A percentile compares a stretch with the other conserved stretches of the same genome.
These are phyloP conservation scores for Candida incommunis DNA, from an alignment of 805 yeast species.

Conservation along the genomic window DNA sequence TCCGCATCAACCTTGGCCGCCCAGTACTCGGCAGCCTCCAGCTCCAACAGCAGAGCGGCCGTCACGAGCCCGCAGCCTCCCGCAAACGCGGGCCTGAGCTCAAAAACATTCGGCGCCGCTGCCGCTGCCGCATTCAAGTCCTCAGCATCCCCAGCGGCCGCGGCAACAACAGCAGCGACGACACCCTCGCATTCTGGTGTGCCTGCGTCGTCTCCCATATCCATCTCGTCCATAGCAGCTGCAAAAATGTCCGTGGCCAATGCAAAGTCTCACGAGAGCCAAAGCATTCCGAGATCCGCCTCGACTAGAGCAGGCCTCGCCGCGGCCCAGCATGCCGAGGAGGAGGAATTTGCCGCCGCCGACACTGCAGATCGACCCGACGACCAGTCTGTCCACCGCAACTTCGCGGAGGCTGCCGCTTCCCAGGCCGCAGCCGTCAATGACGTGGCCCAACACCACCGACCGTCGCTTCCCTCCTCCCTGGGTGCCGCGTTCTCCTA, in stretches of 20 bases:
- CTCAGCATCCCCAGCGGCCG: neutral
- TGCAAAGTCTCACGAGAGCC: too few relatives aligned
- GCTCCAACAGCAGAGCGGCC: neutral
- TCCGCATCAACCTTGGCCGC: neutral
- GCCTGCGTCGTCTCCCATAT: neutral
- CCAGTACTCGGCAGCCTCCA: neutral
- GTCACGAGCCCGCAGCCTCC: neutral
- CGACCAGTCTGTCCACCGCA: too few relatives aligned
- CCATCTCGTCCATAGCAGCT: neutral
- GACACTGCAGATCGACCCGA: neutral
- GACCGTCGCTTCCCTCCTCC: constrained; percentile 9
- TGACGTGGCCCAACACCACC: constrained; percentile 9
- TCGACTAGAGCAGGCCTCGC: neutral
- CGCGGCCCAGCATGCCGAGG: neutral
- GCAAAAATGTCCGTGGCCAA: neutral
- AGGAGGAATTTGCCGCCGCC: neutral
- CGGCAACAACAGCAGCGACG: neutral
- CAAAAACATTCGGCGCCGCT: too few relatives aligned
- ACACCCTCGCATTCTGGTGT: too few relatives aligned
- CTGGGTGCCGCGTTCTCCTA: constrained; percentile 6
- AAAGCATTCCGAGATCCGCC: too few relatives aligned
- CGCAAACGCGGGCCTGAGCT: too few relatives aligned
- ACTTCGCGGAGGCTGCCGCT: neutral
- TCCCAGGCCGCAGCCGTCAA: constrained; percentile 11
- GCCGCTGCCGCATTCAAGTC: neutral